Evolutionary conservation across 306 rosid genomes (phyloP).

Genomic region (Rubus parviflorus): DNA sequence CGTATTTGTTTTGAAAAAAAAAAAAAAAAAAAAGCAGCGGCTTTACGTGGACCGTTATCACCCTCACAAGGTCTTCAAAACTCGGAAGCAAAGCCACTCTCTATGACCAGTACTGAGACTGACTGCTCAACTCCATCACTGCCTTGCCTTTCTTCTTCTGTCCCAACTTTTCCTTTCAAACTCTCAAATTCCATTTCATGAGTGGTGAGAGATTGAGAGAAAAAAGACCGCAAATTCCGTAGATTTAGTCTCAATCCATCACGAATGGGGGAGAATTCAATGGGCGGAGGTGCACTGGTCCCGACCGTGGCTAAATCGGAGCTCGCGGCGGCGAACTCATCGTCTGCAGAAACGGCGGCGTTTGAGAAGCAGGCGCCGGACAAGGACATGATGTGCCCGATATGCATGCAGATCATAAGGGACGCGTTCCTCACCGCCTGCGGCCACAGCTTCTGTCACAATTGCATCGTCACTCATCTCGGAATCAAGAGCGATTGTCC

Average conservation of each 20-base stretch:
- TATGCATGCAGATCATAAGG: constrained; percentile 81
- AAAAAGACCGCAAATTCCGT: too few species aligned
- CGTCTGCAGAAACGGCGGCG: background rate
- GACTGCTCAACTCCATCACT: background rate
- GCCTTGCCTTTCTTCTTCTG: background rate
- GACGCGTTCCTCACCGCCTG: constrained; percentile 75
- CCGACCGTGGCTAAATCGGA: constrained; percentile 3
- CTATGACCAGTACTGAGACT: background rate
- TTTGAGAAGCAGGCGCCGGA: constrained; percentile 24
- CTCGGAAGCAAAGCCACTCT: background rate
- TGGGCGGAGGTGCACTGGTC: constrained; percentile 17
- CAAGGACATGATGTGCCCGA: constrained; percentile 70
- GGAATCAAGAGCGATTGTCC: constrained; percentile 79
- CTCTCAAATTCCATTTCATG: background rate
- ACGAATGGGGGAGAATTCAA: constrained; percentile 14
- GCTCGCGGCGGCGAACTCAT: background rate
- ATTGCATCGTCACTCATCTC: constrained; percentile 77
- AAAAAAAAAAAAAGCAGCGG: constrained; percentile 3
- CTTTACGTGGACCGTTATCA: constrained; percentile 35
- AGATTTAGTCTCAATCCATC: too few species aligned
- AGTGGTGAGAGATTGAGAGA: too few species aligned
- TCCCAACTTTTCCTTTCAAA: background rate
- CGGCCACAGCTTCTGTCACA: constrained; percentile 82
- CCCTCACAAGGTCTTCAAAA: constrained; percentile 30
- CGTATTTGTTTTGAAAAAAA: background rate